Evolutionary conservation across 2,329 filamentous ascomycete genomes (phyloP).

Genomic region (Microsporum audouinii): DNA sequence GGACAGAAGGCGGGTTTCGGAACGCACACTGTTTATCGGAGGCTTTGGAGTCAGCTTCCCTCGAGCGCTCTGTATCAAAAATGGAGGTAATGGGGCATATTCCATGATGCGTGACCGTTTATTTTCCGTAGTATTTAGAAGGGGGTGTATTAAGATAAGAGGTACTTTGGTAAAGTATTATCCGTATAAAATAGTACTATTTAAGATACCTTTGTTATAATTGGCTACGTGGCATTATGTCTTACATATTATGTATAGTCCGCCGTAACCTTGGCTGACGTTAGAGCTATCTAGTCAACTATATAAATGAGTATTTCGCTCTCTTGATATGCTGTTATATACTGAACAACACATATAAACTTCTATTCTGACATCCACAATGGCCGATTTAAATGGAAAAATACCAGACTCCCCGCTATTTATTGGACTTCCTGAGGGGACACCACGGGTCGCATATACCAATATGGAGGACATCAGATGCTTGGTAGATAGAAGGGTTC

Average conservation of each 20-base stretch:
- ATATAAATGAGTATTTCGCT: too few relatives aligned
- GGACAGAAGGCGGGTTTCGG: constrained; percentile 8
- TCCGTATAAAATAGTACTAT: too few relatives aligned
- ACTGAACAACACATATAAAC: too few relatives aligned
- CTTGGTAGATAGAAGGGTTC: background rate
- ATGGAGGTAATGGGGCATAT: background rate
- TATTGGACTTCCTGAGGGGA: background rate
- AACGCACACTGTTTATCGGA: background rate
- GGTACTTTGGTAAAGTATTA: too few relatives aligned
- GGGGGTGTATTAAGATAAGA: too few relatives aligned
- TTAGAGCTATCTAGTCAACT: too few relatives aligned
- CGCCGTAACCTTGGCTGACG: too few relatives aligned
- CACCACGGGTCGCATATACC: background rate
- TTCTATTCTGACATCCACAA: background rate
- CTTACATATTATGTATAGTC: too few relatives aligned
- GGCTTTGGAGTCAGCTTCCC: constrained; percentile 5
- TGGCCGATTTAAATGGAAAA: background rate
- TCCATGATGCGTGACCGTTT: background rate
- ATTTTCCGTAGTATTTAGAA: too few relatives aligned
- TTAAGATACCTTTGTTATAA: too few relatives aligned
- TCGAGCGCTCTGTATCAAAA: background rate
- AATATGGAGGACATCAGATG: background rate
- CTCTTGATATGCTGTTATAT: too few relatives aligned
- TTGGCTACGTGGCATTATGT: too few relatives aligned
- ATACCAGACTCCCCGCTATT: background rate